Conservation (phyloP, 345 rosid genomes). For the Atalantia buxifolia region DNA sequence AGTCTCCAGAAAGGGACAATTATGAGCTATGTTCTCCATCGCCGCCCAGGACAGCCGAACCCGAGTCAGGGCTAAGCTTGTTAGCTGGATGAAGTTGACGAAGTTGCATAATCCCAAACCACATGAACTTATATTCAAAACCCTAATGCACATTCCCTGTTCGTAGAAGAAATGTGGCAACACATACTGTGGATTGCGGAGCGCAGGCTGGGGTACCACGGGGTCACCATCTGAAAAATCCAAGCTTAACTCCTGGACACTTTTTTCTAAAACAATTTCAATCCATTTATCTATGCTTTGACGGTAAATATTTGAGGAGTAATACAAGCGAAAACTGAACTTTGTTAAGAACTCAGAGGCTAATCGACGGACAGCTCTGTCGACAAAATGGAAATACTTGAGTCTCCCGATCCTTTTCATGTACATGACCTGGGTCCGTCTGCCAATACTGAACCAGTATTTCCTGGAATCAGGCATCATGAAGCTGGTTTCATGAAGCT, state of each 20-base stretch:
- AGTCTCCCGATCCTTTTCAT: not conserved
- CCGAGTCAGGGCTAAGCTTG: too few species aligned
- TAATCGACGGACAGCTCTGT: not conserved
- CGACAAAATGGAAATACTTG: not conserved
- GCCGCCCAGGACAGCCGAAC: too few species aligned
- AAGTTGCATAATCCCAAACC: not conserved
- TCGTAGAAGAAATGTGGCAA: slow-evolving; percentile 1
- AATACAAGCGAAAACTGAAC: not conserved
- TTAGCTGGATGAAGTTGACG: too few species aligned
- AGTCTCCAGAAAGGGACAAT: too few species aligned
- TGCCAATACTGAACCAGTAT: too few species aligned
- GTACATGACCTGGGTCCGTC: not conserved
- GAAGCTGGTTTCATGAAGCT: too few species aligned
- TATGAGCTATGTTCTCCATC: too few species aligned
- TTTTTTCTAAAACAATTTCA: not conserved
- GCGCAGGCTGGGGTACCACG: not conserved
- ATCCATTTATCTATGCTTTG: not conserved
- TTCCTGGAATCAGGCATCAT: too few species aligned
- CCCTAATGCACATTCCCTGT: not conserved
- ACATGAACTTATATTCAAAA: not conserved
- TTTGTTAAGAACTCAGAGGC: not conserved
- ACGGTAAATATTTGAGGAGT: not conserved
- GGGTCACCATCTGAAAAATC: slow-evolving; percentile 7
- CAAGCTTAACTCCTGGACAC: not conserved
- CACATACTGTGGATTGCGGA: not conserved